Evolutionary conservation across 2,329 filamentous ascomycete species (phyloP).

Genomic region (Alternaria angustiovoidea): DNA sequence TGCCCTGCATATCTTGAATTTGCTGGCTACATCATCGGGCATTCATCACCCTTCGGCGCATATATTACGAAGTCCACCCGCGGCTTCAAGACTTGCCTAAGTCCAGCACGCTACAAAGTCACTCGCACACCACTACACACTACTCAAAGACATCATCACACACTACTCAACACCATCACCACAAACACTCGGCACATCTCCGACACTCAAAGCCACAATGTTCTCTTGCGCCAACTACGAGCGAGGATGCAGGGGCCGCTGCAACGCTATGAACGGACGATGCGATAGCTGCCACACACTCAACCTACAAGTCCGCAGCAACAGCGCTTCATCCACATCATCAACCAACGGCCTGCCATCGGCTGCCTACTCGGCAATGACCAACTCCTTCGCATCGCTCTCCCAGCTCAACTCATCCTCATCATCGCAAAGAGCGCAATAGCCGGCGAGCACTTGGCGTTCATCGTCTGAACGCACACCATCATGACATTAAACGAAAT

Average conservation of each 20-base stretch:
- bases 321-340: slow-evolving; percentile 43
- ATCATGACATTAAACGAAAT: slow-evolving; percentile 27
- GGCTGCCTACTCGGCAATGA: slow-evolving; percentile 51
- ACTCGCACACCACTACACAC: slow-evolving; percentile 1
- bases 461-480: slow-evolving; percentile 8
- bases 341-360: slow-evolving; percentile 35
- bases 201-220: slow-evolving; percentile 39
- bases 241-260: slow-evolving; percentile 54
- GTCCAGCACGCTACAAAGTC: slow-evolving; percentile 6
- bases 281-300: slow-evolving; percentile 52
- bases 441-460: slow-evolving; percentile 4
- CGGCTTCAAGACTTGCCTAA: slow-evolving; percentile 2
- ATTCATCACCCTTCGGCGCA: slow-evolving; percentile 27
- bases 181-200: not conserved
- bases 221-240: slow-evolving; percentile 57
- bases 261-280: slow-evolving; percentile 48
- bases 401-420: slow-evolving; percentile 35
- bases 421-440: slow-evolving; percentile 37
- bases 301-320: slow-evolving; percentile 49
- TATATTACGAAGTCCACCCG: slow-evolving; percentile 34
- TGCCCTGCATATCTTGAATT: slow-evolving; percentile 35
- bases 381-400: slow-evolving; percentile 52
- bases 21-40: slow-evolving; percentile 42
- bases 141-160: slow-evolving; percentile 1
- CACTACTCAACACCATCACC: not conserved